phyloP scores from a whole-genome alignment of 352 stramenopile species.

The Labyrinthula sp. region DNA sequence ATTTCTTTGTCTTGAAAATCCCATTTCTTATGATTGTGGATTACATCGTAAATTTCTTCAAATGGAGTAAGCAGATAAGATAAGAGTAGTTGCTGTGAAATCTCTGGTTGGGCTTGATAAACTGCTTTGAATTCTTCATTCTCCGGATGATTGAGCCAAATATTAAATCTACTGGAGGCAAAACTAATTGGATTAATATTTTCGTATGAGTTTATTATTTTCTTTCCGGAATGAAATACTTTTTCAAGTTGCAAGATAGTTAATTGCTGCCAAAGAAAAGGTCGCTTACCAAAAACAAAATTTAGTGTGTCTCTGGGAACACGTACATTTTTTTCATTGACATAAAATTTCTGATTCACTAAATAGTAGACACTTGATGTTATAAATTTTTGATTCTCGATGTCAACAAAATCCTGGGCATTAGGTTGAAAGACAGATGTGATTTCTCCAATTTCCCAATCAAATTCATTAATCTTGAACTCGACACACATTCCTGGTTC shows the following conservation, averaged over 20 bases:
- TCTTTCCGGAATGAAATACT: conserved; percentile 7
- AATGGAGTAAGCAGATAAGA: conserved; percentile 31
- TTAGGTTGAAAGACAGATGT: no score
- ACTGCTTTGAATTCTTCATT: conserved; percentile 32
- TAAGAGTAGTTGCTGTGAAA: conserved; percentile 28
- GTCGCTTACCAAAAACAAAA: conserved; percentile 32
- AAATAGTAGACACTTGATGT: no score
- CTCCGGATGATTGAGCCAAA: conserved; percentile 32
- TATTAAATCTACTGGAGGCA: conserved; percentile 30
- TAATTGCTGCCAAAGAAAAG: conserved; percentile 33
- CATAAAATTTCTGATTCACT: no score
- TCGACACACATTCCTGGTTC: no score
- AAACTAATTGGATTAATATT: no score
- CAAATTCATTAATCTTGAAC: no score
- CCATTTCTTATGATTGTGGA: conserved; percentile 29
- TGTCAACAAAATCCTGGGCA: no score
- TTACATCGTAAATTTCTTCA: conserved; percentile 29
- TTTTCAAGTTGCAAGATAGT: conserved; percentile 20
- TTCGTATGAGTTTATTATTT: no score
- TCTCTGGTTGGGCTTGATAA: conserved; percentile 29
- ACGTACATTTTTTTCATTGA: conserved; percentile 30
- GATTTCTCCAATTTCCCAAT: no score
- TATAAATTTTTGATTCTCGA: no score
- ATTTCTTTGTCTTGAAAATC: conserved; percentile 33
- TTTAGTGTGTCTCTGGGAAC: conserved; percentile 29